Percentiles rank a stretch among this genome's conserved stretches.
Conservation (phyloP, 106 monocot species). For the Dioscorea alata region DNA sequence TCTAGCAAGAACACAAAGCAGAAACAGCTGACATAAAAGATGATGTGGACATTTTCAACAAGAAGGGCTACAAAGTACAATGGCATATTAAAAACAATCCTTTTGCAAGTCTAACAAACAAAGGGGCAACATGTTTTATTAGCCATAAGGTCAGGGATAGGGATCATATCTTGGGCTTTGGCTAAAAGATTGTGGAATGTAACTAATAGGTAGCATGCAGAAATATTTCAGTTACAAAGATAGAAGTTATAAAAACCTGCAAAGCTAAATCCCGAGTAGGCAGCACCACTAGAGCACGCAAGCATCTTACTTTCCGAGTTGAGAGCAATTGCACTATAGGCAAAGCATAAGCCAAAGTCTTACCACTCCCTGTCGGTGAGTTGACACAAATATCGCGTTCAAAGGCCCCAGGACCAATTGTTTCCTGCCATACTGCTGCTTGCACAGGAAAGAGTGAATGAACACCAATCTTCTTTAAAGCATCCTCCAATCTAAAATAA, state of each 20-base stretch:
- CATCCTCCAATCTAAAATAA: slow-evolving; percentile 47
- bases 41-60: too few species aligned
- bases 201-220: too few species aligned
- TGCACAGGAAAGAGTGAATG: slow-evolving; percentile 86
- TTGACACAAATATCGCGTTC: slow-evolving; percentile 93
- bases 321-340: slow-evolving; percentile 86
- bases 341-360: slow-evolving; percentile 91
- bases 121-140: too few species aligned
- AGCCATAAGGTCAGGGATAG: too few species aligned
- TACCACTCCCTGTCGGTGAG: slow-evolving; percentile 97
- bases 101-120: too few species aligned
- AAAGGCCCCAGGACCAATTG: slow-evolving; percentile 83
- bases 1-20: too few species aligned
- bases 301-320: slow-evolving; percentile 52
- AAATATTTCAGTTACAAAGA: neutral
- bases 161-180: too few species aligned
- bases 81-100: too few species aligned
- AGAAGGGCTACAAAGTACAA: too few species aligned
- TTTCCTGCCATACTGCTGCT: slow-evolving; percentile 82
- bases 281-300: slow-evolving; percentile 78
- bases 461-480: slow-evolving; percentile 53
- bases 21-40: too few species aligned
- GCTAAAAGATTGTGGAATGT: too few species aligned
- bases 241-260: slow-evolving; percentile 35
- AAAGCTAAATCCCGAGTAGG: slow-evolving; percentile 87